These are phyloP conservation scores for Pisolithus marmoratus DNA, from an alignment of 768 basidiomycete genomes.

Conservation along the genomic window DNA sequence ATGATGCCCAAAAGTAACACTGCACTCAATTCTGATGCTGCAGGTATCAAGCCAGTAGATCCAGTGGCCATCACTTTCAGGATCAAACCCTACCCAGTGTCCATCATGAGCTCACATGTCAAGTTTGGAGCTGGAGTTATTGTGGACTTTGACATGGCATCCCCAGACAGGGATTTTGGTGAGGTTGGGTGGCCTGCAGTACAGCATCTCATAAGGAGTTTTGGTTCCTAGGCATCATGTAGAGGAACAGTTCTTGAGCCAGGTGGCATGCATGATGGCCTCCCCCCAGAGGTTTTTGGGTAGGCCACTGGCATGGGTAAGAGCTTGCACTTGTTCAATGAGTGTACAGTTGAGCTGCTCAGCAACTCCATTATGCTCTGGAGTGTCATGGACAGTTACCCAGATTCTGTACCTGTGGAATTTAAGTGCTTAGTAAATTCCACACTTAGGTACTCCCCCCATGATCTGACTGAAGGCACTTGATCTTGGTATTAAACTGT, in stretches of 20 bases:
- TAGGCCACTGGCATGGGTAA: background rate
- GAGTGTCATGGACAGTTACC: slow-evolving; percentile 37
- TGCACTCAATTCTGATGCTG: slow-evolving; percentile 6
- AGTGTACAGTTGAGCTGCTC: background rate
- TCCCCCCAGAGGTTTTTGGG: background rate
- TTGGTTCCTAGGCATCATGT: background rate
- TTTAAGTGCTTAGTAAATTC: background rate
- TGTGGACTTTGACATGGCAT: background rate
- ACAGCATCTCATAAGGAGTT: slow-evolving; percentile 2
- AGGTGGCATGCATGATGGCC: background rate
- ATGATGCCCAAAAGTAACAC: slow-evolving; percentile 1
- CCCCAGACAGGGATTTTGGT: background rate
- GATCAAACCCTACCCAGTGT: background rate
- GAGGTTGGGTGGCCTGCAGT: background rate
- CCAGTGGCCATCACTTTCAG: background rate
- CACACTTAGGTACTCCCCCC: slow-evolving; percentile 32
- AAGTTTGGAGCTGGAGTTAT: background rate
- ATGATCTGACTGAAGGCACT: slow-evolving; percentile 1
- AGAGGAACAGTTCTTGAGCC: background rate
- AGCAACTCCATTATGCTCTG: slow-evolving; percentile 40
- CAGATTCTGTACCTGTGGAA: slow-evolving; percentile 12
- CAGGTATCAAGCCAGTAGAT: background rate
- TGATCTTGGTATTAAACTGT: background rate
- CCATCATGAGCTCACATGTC: background rate
- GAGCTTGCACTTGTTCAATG: background rate